Conservation (phyloP, 768 basidiomycete species). For the Suillus sp. region DNA sequence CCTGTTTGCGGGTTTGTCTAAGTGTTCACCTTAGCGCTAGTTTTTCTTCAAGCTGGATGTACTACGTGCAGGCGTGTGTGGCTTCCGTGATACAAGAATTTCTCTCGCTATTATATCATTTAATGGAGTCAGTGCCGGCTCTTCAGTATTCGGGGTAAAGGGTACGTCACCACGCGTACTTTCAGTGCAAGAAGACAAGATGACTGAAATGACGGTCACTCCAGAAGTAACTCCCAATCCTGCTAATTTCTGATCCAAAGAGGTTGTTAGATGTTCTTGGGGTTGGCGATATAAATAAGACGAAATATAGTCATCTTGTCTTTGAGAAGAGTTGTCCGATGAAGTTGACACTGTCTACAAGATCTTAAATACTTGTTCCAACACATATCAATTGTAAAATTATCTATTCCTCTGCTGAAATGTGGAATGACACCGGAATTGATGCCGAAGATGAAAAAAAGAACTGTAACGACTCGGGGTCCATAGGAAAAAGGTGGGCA, state of each 20-base stretch:
- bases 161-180: slow-evolving; percentile 41
- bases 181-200: neutral
- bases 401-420: too few relatives aligned
- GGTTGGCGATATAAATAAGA: slow-evolving; percentile 76
- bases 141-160: slow-evolving; percentile 73
- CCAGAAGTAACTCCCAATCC: slow-evolving; percentile 83
- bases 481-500: too few relatives aligned
- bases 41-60: too few relatives aligned
- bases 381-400: too few relatives aligned
- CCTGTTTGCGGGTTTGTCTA: too few relatives aligned
- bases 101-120: slow-evolving; percentile 63
- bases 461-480: too few relatives aligned
- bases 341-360: too few relatives aligned
- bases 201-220: slow-evolving; percentile 11
- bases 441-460: too few relatives aligned
- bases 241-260: slow-evolving; percentile 86
- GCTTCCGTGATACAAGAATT: slow-evolving; percentile 51
- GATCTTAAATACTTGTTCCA: too few relatives aligned
- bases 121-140: slow-evolving; percentile 84
- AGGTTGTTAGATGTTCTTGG: slow-evolving; percentile 75
- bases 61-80: too few relatives aligned
- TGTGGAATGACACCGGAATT: too few relatives aligned
- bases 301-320: slow-evolving; percentile 91
- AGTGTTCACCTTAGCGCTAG: too few relatives aligned
- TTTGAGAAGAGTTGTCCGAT: slow-evolving; percentile 68